Evolutionary conservation across 768 basidiomycete genomes (phyloP), one percentile per base, ranked within the genome.

Genomic region (Xerocomellus dryophilus): DNA sequence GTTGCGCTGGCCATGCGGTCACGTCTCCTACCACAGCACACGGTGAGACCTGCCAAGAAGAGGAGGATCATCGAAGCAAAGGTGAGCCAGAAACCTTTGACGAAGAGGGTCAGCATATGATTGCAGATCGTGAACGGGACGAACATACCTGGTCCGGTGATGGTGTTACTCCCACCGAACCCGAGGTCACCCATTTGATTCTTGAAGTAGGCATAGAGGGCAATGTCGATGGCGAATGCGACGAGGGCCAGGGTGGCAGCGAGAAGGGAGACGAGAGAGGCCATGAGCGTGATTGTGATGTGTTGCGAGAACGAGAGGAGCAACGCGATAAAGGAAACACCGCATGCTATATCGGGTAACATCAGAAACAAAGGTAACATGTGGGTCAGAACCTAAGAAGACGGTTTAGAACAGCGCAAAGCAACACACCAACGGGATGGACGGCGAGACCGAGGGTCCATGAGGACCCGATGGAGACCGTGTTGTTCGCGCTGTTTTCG

Each of bases 401-500:
- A 25, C 10, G 1, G 32, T 20, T 43, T 41, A 51, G 43, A 18
- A 32, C 29, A 10, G 18, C 17, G 15, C 38, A 34, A 45, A 20
- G 5, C 12, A 15, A 73, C 84, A 46, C 59, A 88, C 89, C 88
- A 48, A 89, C 81, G 15, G 89, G 88, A 59, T 89, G 87, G 25
- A 89, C 75, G 3, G 82, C 86, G 7, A 91, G 78, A 5, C 87
- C 89, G 36, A 81, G 80, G 7, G 89, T 92, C 84, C 86, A 88
- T 1, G 81, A 77, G 0, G 81, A 61, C 4, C 69, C 76, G 52
- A 88, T 76, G 45, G 67, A 71, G 5, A 71, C 47, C 5, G 72
- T 58, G 39, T 73, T 71, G 31, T 57, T 66, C 4, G 50, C 52
- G 12, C 4, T 34, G n/a, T 63, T 66, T 20, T 62, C 43, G 18